Evolutionary conservation across 306 rosid species (phyloP).

Genomic region (Prunus davidiana): DNA sequence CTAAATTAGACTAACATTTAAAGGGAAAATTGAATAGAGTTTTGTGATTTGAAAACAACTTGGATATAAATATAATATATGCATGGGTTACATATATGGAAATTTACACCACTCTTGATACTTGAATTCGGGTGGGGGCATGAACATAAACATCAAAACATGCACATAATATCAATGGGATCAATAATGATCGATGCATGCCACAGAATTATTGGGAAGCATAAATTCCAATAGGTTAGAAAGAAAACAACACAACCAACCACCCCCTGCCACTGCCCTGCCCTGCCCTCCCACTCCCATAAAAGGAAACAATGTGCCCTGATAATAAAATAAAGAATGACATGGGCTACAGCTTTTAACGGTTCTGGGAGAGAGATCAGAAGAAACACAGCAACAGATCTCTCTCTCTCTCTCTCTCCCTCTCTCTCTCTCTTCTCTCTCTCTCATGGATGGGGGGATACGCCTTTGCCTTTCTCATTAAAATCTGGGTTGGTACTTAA

Average conservation of each 20-base stretch:
- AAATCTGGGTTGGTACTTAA: background rate
- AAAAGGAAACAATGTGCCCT: background rate
- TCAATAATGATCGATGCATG: background rate
- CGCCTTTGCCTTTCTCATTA: background rate
- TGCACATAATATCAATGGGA: background rate
- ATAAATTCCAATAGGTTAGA: background rate
- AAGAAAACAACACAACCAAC: background rate
- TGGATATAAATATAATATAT: no score
- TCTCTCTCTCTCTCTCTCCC: background rate
- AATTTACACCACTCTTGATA: background rate
- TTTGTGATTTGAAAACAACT: no score
- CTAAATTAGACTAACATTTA: no score
- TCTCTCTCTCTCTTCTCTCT: background rate
- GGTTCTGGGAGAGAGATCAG: background rate
- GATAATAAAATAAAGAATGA: background rate
- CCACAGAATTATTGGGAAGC: background rate
- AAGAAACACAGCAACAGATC: background rate
- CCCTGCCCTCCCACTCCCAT: background rate
- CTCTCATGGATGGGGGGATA: no score
- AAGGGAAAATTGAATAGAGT: no score
- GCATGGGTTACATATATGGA: background rate
- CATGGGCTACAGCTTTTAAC: background rate
- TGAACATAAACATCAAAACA: background rate
- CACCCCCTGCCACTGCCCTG: background rate
- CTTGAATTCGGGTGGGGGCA: background rate